These are phyloP conservation scores for Naganishia sp. DNA, from an alignment of 1,284 basidiomycete species.

Conservation along the genomic window DNA sequence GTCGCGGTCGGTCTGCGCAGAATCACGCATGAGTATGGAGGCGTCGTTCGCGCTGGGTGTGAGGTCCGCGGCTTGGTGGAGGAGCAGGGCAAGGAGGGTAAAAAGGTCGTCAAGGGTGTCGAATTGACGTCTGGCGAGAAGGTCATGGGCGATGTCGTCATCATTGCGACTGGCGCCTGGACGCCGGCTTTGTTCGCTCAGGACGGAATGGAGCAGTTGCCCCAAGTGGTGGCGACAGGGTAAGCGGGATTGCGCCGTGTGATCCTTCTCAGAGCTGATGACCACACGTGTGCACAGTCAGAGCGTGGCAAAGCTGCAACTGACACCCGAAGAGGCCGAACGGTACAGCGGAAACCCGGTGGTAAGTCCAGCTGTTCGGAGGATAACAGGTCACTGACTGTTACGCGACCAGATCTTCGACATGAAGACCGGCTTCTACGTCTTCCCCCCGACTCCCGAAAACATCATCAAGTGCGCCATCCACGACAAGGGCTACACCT, in stretches of 20 bases:
- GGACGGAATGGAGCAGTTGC: constrained; percentile 49
- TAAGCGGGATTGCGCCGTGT: constrained; percentile 15
- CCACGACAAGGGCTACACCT: constrained; percentile 53
- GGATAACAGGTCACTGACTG: background rate
- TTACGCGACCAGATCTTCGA: constrained; percentile 44
- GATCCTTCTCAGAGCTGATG: background rate
- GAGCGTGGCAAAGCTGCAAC: constrained; percentile 70
- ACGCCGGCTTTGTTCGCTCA: constrained; percentile 73
- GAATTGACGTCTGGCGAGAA: constrained; percentile 63
- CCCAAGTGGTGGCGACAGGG: constrained; percentile 48
- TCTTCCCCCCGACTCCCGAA: constrained; percentile 55
- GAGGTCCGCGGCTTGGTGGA: constrained; percentile 57
- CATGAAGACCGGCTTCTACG: constrained; percentile 54
- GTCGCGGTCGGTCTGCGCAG: constrained; percentile 62
- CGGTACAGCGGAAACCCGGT: constrained; percentile 68
- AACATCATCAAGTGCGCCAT: constrained; percentile 57
- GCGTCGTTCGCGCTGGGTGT: constrained; percentile 63
- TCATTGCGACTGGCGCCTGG: constrained; percentile 57
- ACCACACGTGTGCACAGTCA: constrained; percentile 58
- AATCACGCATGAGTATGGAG: constrained; percentile 63
- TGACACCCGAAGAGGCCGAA: constrained; percentile 67
- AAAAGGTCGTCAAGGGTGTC: constrained; percentile 63
- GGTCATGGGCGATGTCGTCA: constrained; percentile 46
- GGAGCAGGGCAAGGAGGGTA: constrained; percentile 33
- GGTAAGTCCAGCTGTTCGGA: constrained; percentile 47